Base-by-base conservation (phyloP, 352 stramenopile genomes). In the Elongisporangium prolatum region DNA sequence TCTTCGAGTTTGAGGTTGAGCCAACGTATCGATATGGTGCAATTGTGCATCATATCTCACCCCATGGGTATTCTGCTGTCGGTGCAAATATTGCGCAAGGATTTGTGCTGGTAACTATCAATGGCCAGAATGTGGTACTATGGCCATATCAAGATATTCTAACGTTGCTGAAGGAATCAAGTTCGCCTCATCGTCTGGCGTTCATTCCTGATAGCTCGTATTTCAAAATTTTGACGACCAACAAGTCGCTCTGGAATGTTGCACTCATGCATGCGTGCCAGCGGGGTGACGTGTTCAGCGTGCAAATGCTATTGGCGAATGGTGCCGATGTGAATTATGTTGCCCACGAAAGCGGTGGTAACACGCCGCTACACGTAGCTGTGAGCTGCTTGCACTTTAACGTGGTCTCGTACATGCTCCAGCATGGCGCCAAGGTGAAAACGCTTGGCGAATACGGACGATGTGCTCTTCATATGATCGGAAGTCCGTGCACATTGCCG, bases 201-300 rank as follows among this genome's bases (percentile, higher is more conserved):
- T 95, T 95, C 55, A 95, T 95, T 47, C 84, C 84, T n/a, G 77
- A 71, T 24, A 78, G 61, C 58, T 92, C 80, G 62, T 95, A 95
- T 61, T 93, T 93, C 67, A 93, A 93, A 56, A 95, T 95, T 58
- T 57, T 95, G 52, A 90, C 84, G 18, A 80, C 79, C 0, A 93
- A 90, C 67, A 95, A 95, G 62, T 88, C 86, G 37, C 52, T 95
- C 13, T 95, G 86, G 86, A 95, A 95, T 52, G 86, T 95, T 11
- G 86, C 86, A n/a, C 68, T 95, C 17, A 86, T 92, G 50, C 82
- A 95, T 62, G 86, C 86, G 0, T 95, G 86, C 21, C 86, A 95
- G 57, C 84, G 84, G 8, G 86, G 86, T 50, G 84, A 92, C 55
- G 75, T 95, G 37, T 82, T 74, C 4, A 93, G 80, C 57, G 86